Evolutionary conservation across 768 basidiomycete species (phyloP).

Genomic region (Naematelia encephala): DNA sequence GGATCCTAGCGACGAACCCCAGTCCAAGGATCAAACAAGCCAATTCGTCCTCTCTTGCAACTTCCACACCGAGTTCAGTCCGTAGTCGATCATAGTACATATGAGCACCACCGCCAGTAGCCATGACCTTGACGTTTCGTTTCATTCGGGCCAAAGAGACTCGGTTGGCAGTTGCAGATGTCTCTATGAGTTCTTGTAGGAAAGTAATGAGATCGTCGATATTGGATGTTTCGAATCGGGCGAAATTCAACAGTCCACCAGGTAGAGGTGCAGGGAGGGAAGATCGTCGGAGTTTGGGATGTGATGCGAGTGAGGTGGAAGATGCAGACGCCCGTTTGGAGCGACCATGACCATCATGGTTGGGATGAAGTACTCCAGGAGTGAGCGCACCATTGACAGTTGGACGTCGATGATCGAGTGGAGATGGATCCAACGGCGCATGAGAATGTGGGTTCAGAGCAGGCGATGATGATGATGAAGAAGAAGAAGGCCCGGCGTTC

Average conservation of each 20-base stretch:
- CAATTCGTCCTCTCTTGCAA: conserved; percentile 94
- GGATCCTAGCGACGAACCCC: conserved; percentile 92
- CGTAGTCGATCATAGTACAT: conserved; percentile 82
- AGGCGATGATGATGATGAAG: conserved; percentile 9
- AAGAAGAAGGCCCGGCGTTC: conserved; percentile 8
- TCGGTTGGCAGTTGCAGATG: conserved; percentile 77
- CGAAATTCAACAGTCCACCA: conserved; percentile 95
- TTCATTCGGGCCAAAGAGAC: conserved; percentile 90
- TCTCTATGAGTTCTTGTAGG: conserved; percentile 78
- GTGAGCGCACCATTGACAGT: conserved; percentile 46
- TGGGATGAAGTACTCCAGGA: conserved; percentile 25
- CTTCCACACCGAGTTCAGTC: conserved; percentile 73
- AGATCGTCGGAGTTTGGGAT: conserved; percentile 65
- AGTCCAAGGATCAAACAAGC: conserved; percentile 94
- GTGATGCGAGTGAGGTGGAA: conserved; percentile 30
- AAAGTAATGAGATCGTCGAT: conserved; percentile 80
- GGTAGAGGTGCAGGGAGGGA: conserved; percentile 78
- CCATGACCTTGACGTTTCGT: conserved; percentile 89
- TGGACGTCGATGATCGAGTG: conserved; percentile 24
- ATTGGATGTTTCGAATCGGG: conserved; percentile 89
- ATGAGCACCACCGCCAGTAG: conserved; percentile 96
- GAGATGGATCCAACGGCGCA: conserved; percentile 16
- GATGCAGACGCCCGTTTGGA: background rate
- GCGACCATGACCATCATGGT: conserved; percentile 1
- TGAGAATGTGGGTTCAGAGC: conserved; percentile 23